These are phyloP conservation scores for Rhododendron vialii DNA, from an alignment of 148 eudicot species.

Conservation along the genomic window DNA sequence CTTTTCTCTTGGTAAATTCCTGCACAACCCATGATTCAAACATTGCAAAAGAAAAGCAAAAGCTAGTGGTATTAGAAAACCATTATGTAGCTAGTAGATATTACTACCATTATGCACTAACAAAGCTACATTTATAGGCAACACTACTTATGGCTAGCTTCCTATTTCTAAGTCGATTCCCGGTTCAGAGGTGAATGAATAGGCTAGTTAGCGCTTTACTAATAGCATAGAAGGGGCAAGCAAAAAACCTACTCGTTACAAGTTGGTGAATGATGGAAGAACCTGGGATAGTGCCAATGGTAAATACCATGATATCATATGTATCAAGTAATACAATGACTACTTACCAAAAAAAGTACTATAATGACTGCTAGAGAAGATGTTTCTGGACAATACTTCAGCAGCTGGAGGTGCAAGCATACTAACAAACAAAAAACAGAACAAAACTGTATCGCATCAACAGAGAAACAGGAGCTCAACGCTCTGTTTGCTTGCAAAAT, in stretches of 20 bases:
- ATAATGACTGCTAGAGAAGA: background rate
- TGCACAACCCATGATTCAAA: background rate
- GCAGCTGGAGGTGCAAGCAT: background rate
- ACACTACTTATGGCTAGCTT: background rate
- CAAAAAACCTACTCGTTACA: background rate
- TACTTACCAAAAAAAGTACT: background rate
- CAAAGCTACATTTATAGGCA: background rate
- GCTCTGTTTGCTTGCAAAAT: background rate
- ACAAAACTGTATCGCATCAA: background rate
- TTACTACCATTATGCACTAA: background rate
- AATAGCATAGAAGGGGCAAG: background rate
- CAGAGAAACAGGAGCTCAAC: background rate
- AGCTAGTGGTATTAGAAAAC: background rate
- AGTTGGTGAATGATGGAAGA: background rate
- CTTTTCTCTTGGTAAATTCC: background rate
- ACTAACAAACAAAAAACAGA: background rate
- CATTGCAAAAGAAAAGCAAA: background rate
- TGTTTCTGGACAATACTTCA: background rate
- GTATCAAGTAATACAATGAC: background rate
- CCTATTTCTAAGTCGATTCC: background rate
- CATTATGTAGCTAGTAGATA: background rate
- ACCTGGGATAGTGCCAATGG: background rate
- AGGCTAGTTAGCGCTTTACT: background rate
- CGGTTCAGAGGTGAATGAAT: background rate
- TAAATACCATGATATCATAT: background rate